Percentiles rank a stretch among this genome's conserved stretches.
phyloP scores from a whole-genome alignment of 2,329 filamentous ascomycete genomes.

The Verruconis gallopava region DNA sequence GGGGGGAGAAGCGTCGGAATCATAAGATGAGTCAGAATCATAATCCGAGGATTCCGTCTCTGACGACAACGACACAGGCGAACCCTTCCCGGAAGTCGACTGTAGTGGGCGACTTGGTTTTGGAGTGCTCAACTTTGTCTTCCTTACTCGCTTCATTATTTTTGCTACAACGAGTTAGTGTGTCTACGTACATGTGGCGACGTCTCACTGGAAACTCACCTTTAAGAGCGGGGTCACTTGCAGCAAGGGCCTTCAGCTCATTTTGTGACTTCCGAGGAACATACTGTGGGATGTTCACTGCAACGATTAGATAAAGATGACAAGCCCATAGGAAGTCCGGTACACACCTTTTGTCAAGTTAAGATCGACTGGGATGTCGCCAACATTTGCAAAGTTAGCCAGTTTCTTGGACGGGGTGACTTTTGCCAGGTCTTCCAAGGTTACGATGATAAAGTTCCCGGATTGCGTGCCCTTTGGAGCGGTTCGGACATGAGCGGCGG shows the following conservation, averaged over 20 bases:
- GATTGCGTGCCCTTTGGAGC: slow-evolving; percentile 3
- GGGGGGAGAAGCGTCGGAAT: slow-evolving; percentile 35
- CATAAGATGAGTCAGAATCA: slow-evolving; percentile 33
- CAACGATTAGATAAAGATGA: not conserved
- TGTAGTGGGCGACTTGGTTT: slow-evolving; percentile 10
- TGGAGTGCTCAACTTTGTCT: slow-evolving; percentile 12
- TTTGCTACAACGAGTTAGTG: slow-evolving; percentile 16
- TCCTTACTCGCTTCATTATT: slow-evolving; percentile 22
- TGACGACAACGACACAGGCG: slow-evolving; percentile 13
- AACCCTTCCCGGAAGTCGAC: slow-evolving; percentile 7
- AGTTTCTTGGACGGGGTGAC: slow-evolving; percentile 32
- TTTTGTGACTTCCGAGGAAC: slow-evolving; percentile 32
- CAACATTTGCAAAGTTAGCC: slow-evolving; percentile 31
- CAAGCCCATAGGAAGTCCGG: not conserved
- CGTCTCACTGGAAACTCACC: slow-evolving; percentile 17
- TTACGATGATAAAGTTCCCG: slow-evolving; percentile 27
- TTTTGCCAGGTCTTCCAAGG: slow-evolving; percentile 27
- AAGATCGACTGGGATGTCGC: slow-evolving; percentile 28
- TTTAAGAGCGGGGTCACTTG: slow-evolving; percentile 28
- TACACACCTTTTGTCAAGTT: slow-evolving; percentile 32
- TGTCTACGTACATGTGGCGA: too few species aligned
- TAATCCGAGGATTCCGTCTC: slow-evolving; percentile 34
- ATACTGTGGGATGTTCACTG: slow-evolving; percentile 20
- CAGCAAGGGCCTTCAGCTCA: slow-evolving; percentile 30
- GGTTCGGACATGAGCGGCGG: not conserved